Evolutionary conservation across 352 stramenopile genomes (phyloP), one percentile per base, ranked within the genome.

Genomic region (Peronosclerospora sorghi): DNA sequence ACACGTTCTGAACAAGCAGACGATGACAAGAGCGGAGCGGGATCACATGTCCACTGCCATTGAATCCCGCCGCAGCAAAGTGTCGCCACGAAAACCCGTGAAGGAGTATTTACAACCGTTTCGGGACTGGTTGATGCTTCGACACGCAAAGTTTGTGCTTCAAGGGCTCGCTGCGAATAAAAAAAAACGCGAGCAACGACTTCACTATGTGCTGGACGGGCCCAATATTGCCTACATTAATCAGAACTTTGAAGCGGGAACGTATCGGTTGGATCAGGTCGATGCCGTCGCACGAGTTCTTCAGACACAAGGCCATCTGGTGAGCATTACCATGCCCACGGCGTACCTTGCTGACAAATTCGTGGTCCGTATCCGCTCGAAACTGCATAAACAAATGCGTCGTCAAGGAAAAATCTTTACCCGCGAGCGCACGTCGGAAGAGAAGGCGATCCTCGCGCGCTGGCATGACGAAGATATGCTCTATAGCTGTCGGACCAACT

Each of bases 171-270:
- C 39, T 21, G 27, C 21, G 13, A 20, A 48, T 17, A 26, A 26
- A 4, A 51, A 42, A 12, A 12, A 29, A n/a, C n/a, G n/a, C 10
- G 55, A 38, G 14, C 75, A 62, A 50, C 40, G 29, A 5, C 54
- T 83, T 21, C 78, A 90, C 47, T 90, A 75, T 35, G 81, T 98
- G 15, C 68, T 99, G 40, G 96, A 99, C 62, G 95, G 94, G 5
- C 95, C 96, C 0, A 99, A 99, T 62, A 88, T 98, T 35, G 96
- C 93, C 14, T 98, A 98, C 68, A 95, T 93, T 36, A 95, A 98
- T 70, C 76, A 97, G 62, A 98, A 98, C 56, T 98, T 96, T 71
- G 62, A 74, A 23, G 73, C 75, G 24, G 83, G 93, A 26, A 83
- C 76, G 15, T 96, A 97, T 30, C 87, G 96, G 45, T 95, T 98